These are phyloP conservation scores for Botryosphaeria dothidea DNA, from an alignment of 2,329 filamentous ascomycete genomes.

Conservation along the genomic window DNA sequence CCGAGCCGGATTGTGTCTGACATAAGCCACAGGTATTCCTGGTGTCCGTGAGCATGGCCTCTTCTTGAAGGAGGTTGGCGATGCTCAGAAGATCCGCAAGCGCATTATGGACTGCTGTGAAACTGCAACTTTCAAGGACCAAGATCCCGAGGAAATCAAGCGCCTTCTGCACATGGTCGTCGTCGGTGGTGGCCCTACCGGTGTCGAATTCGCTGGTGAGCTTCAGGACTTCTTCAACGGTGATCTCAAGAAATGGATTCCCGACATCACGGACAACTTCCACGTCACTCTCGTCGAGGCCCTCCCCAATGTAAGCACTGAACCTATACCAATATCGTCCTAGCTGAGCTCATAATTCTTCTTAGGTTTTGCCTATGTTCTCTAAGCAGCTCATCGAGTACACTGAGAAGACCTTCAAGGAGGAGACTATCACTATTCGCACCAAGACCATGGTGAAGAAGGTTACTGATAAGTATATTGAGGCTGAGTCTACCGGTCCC, in stretches of 20 bases:
- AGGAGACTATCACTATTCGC: slow-evolving; percentile 96
- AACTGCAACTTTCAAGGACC: slow-evolving; percentile 97
- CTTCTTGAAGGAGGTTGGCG: slow-evolving; percentile 97
- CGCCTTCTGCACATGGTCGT: slow-evolving; percentile 97
- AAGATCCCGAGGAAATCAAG: slow-evolving; percentile 82
- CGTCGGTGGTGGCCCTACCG: slow-evolving; percentile 82
- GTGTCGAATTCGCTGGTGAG: slow-evolving; percentile 97
- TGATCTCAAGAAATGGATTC: slow-evolving; percentile 97
- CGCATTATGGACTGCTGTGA: slow-evolving; percentile 99
- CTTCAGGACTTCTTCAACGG: slow-evolving; percentile 98
- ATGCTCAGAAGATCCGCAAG: slow-evolving; percentile 95
- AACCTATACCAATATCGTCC: background rate
- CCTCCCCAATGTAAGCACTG: slow-evolving; percentile 70
- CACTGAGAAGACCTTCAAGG: slow-evolving; percentile 98
- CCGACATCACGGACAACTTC: slow-evolving; percentile 92
- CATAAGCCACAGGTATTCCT: slow-evolving; percentile 64
- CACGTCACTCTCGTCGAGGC: slow-evolving; percentile 97
- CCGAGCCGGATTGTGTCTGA: background rate
- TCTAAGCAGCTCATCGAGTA: slow-evolving; percentile 99
- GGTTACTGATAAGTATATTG: slow-evolving; percentile 88
- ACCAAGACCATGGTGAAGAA: slow-evolving; percentile 99
- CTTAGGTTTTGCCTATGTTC: slow-evolving; percentile 84
- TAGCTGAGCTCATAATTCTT: background rate
- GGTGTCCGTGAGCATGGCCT: slow-evolving; percentile 94
- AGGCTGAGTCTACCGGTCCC: slow-evolving; percentile 79